Base-by-base conservation (phyloP, 495 filamentous ascomycete species). In the Filosporella fistucella region DNA sequence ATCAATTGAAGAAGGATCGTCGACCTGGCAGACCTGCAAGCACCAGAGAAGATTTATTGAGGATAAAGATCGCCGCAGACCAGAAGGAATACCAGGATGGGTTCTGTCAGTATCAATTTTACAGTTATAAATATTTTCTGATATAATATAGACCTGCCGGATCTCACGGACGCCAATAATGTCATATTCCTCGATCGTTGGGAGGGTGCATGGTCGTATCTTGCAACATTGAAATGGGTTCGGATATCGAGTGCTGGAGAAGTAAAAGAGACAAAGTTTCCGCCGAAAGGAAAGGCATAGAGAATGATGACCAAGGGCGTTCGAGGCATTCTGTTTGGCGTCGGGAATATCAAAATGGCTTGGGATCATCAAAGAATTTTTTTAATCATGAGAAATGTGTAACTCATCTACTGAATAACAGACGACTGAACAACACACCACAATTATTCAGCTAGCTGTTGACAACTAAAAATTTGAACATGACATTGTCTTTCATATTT, bases 21-120 rank as follows among this genome's bases (percentile, higher is more conserved):
- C 77, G 94, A 18, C 76, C 87, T 30, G 91, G 94, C 13, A 79
- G 93, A 23, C 89, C 94, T 18, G 69, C 90, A 4, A 86, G 77
- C 56, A 76, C 81, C 23, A 77, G 79, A 43, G 89, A 96, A 58
- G 87, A 90, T 61, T 65, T 85, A 4, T 67, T 97, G 20, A 78
- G 75, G 52, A 81, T 90, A 57, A 78, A 80, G 37, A 81, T 85
- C 37, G 71, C 74, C 16, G 67, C 67, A 16, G 88, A 96, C 54
- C 69, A 84, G 55, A 85, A 84, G 59, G 93, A 98, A 68, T 85
- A 88, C 53, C 74, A 80, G 37, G 85, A 82, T 22, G 93, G 93
- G 0, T 95, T 94, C 58, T 88, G 79, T 81, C 13, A 58, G 76
- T 65, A 12, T 4, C 21, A 3, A 28, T n/a, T 24, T 17, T 45